Evolutionary conservation across 768 basidiomycete genomes (phyloP), one percentile per base, ranked within the genome.

Genomic region (Tricholoma terreum): DNA sequence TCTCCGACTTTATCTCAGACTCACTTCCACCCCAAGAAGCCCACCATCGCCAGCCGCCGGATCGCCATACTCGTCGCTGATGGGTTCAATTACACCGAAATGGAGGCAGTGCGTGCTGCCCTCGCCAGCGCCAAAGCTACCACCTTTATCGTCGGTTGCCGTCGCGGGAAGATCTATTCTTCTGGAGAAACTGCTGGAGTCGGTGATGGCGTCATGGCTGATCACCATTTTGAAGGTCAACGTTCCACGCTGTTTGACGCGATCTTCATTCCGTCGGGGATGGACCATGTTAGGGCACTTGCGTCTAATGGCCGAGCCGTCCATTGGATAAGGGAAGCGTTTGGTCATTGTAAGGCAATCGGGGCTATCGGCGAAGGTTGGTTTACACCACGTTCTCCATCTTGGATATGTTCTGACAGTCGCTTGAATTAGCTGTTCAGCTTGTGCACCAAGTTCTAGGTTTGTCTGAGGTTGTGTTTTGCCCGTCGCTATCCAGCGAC

Each of bases 231-330:
- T 58, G 89, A 92, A 66, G 83, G 86, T 1, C 89, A 86, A 65
- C 80, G 93, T 49, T 91, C 90, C 34, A 94, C 91, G 0, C 65
- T 89, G 69, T 96, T 91, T 65, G 94, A 95, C 67, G 90, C 90
- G 0, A 59, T 94, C 59, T 80, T 89, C 63, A 83, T 95, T 63
- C 85, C 91, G 10, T 86, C 87, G 17, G 92, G 92, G 2, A 73
- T 73, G 8, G 74, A 77, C 33, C 85, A 86, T 66, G 79, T 75
- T n/a, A 80, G 83, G 66, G 66, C 77, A 30, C 77, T 93, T 34
- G 66, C 74, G 7, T 76, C 77, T 61, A 82, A 80, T 50, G 94
- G 92, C 4, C 81, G 92, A 17, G 79, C 79, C 7, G 73, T 92
- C n/a, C 90, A 95, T 67, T 92, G 87, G 79, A 81, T 89, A 3